Percentiles rank a stretch among this genome's conserved stretches.
phyloP scores from a whole-genome alignment of 2,329 filamentous ascomycete species.

The Arthrocladium fulminans region DNA sequence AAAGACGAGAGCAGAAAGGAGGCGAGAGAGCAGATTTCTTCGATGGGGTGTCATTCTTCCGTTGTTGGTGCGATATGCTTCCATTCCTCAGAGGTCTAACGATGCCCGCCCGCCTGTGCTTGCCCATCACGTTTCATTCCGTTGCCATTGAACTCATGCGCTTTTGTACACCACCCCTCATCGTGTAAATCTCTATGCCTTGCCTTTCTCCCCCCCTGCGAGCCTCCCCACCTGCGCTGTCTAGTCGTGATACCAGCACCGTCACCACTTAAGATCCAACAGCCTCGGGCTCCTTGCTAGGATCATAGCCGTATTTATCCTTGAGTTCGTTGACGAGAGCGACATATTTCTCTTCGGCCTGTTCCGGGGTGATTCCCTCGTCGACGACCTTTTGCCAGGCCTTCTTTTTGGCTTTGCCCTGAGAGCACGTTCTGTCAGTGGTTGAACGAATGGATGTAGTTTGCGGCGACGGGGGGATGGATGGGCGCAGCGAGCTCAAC shows the following conservation, averaged over 20 bases:
- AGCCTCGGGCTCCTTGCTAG: conserved; percentile 53
- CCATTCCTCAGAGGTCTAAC: no score
- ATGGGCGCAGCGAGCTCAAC: background rate
- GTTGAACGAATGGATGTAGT: background rate
- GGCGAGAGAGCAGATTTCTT: no score
- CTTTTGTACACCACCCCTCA: no score
- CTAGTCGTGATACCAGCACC: background rate
- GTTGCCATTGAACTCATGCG: no score
- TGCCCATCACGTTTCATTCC: no score
- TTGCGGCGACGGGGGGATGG: background rate
- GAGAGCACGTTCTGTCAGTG: no score
- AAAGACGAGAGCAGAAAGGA: no score
- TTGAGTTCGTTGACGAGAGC: conserved; percentile 63
- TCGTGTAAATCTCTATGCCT: no score
- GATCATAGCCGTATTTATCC: conserved; percentile 58
- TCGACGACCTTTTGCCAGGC: conserved; percentile 67
- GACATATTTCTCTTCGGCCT: conserved; percentile 71
- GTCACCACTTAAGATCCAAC: conserved; percentile 30
- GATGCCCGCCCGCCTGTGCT: no score
- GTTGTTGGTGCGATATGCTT: no score
- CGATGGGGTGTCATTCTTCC: no score
- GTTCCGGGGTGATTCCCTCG: conserved; percentile 50
- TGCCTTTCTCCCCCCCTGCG: no score
- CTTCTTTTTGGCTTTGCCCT: conserved; percentile 73
- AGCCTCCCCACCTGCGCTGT: background rate